These are phyloP conservation scores for Populus ilicifolia DNA, from an alignment of 345 rosid species.

Conservation along the genomic window DNA sequence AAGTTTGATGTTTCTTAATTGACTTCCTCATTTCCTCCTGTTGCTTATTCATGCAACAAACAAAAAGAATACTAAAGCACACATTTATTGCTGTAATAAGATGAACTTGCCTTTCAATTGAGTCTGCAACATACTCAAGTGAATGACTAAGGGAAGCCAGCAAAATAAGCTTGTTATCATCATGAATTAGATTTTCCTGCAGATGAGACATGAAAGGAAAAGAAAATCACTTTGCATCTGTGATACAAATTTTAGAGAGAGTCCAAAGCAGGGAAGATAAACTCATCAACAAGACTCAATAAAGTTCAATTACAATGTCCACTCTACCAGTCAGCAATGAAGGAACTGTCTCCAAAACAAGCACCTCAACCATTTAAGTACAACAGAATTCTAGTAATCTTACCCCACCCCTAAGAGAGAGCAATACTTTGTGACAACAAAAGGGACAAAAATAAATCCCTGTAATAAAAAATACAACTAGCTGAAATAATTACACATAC, in stretches of 20 bases:
- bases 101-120: slow-evolving; percentile 79
- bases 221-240: not conserved
- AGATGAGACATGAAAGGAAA: slow-evolving; percentile 1
- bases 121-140: slow-evolving; percentile 91
- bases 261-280: not conserved
- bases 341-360: not conserved
- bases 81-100: not conserved
- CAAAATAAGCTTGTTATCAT: slow-evolving; percentile 87
- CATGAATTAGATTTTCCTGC: slow-evolving; percentile 95
- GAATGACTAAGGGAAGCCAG: slow-evolving; percentile 97
- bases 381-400: not conserved
- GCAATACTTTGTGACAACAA: not conserved
- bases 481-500: slow-evolving; percentile 29
- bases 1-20: not conserved
- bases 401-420: not conserved
- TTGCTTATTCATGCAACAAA: slow-evolving; percentile 7
- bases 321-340: not conserved
- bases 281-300: not conserved
- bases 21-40: slow-evolving; percentile 1
- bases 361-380: not conserved
- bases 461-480: not conserved
- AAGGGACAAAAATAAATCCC: not conserved
- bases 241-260: not conserved
- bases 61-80: slow-evolving; percentile 4
- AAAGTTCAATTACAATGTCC: not conserved